Percentiles rank a stretch among this genome's conserved stretches.
Conservation (phyloP, 108 stramenopile species). For the Cyclotella choctawhatcheeana region DNA sequence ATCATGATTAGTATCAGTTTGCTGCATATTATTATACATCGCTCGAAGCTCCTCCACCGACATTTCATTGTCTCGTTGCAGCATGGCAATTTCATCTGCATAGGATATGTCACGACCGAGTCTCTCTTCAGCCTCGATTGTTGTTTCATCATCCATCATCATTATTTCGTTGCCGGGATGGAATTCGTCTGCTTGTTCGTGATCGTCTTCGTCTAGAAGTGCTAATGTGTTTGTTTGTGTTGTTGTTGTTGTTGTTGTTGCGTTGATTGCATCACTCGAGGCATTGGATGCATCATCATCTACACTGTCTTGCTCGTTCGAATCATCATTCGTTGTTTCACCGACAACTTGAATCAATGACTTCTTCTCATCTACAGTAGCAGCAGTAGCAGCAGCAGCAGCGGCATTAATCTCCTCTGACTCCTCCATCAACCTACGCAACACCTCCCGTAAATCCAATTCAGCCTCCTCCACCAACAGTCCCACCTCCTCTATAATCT, state of each 20-base stretch:
- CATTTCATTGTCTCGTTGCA: slow-evolving; percentile 63
- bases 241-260: neutral
- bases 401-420: neutral
- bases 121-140: slow-evolving; percentile 66
- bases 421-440: slow-evolving; percentile 38
- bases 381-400: neutral
- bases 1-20: neutral
- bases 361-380: slow-evolving; percentile 1
- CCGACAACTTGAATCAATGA: slow-evolving; percentile 24
- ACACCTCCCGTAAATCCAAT: slow-evolving; percentile 33
- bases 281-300: neutral
- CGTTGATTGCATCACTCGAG: slow-evolving; percentile 1
- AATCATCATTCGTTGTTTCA: slow-evolving; percentile 34
- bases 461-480: slow-evolving; percentile 37
- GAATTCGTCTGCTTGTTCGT: slow-evolving; percentile 59
- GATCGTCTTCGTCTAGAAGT: slow-evolving; percentile 36
- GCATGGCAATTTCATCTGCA: slow-evolving; percentile 59
- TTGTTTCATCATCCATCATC: slow-evolving; percentile 83
- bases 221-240: neutral
- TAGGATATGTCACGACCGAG: slow-evolving; percentile 58
- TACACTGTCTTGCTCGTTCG: neutral
- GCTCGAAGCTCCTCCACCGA: slow-evolving; percentile 69
- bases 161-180: slow-evolving; percentile 50
- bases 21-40: slow-evolving; percentile 49
- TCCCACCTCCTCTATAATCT: slow-evolving; percentile 21